Conservation (phyloP, 75 land plant species). For the Isoetes taiwanensis region DNA sequence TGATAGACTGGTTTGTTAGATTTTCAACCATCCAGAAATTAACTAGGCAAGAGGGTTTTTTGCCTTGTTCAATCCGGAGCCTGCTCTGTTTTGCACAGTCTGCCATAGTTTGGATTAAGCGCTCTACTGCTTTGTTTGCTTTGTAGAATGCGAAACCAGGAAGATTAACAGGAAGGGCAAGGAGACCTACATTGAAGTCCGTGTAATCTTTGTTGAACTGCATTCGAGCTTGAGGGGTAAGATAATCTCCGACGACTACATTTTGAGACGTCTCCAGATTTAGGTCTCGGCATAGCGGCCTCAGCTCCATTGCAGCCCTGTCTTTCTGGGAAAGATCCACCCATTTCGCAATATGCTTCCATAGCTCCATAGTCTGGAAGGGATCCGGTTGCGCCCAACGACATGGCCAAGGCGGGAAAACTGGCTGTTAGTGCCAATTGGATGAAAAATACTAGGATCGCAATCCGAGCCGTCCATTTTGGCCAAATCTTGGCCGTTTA, state of each 20-base stretch:
- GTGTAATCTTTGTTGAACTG: constrained; percentile 57
- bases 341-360: constrained; percentile 50
- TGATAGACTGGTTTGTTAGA: constrained; percentile 32
- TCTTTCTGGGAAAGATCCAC: background rate
- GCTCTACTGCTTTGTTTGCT: constrained; percentile 53
- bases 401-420: no score
- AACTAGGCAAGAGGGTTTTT: constrained; percentile 63
- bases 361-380: no score
- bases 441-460: no score
- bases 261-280: constrained; percentile 90
- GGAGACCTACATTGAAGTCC: constrained; percentile 64
- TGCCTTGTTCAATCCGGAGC: constrained; percentile 24
- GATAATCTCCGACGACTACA: constrained; percentile 69
- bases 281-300: constrained; percentile 59
- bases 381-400: no score
- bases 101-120: constrained; percentile 44
- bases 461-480: no score
- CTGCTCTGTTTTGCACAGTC: constrained; percentile 50
- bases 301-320: constrained; percentile 26
- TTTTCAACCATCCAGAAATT: constrained; percentile 80
- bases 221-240: constrained; percentile 22
- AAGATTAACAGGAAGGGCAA: constrained; percentile 68
- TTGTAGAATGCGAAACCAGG: constrained; percentile 72
- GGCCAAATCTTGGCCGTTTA: no score
- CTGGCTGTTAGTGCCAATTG: no score